phyloP scores from a whole-genome alignment of 768 basidiomycete genomes.

The Sistotremastrum suecicum region DNA sequence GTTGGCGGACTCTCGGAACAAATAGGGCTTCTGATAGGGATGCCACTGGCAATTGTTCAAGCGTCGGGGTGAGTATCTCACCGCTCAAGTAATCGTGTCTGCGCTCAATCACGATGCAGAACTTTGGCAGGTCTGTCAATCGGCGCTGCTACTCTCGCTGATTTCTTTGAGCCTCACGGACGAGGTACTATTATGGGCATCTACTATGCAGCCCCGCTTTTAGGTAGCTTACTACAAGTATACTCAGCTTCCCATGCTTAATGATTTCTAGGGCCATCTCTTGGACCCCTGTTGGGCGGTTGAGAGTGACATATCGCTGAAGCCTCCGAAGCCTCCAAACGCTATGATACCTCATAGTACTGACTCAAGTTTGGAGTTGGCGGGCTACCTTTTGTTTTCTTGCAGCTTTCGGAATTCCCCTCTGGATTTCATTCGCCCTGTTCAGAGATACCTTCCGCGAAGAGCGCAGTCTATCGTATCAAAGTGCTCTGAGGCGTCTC shows the following conservation, averaged over 20 bases:
- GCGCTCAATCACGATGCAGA: no score
- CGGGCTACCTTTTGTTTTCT: constrained; percentile 77
- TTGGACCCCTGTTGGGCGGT: constrained; percentile 64
- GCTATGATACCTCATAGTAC: no score
- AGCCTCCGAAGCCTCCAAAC: no score
- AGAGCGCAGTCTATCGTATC: constrained; percentile 73
- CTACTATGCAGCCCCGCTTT: constrained; percentile 66
- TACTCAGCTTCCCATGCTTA: no score
- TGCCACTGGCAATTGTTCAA: constrained; percentile 58
- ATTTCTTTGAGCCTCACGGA: constrained; percentile 62
- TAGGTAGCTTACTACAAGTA: no score
- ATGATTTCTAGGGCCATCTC: constrained; percentile 49
- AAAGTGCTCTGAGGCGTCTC: constrained; percentile 39
- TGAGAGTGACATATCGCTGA: no score
- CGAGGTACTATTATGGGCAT: constrained; percentile 73
- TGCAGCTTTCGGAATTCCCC: constrained; percentile 39
- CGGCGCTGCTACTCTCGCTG: constrained; percentile 66
- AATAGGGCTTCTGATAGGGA: constrained; percentile 47
- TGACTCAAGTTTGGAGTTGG: constrained; percentile 62
- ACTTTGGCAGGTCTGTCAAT: constrained; percentile 57
- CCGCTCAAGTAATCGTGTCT: no score
- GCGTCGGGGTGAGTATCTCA: constrained; percentile 48
- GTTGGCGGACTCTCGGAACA: constrained; percentile 40
- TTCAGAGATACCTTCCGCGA: constrained; percentile 76
- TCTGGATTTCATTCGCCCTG: constrained; percentile 44